These are phyloP conservation scores for Rhynchosporium secalis DNA, from an alignment of 2,329 filamentous ascomycete species.

Conservation along the genomic window DNA sequence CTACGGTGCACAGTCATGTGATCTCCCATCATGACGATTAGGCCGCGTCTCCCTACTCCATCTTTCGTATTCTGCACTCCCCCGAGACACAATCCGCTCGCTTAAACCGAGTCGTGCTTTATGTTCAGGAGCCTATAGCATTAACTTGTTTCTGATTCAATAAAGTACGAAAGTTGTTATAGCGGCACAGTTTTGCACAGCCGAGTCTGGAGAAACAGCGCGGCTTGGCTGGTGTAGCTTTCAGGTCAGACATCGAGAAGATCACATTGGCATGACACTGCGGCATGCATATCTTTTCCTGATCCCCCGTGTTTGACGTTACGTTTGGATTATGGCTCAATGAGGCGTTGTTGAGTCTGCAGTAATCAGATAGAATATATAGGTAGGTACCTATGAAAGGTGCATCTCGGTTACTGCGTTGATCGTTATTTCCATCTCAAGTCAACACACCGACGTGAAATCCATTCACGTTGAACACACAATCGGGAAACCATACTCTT, in stretches of 20 bases:
- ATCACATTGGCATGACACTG: slow-evolving; percentile 5
- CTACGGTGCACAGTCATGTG: neutral
- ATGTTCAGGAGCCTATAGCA: too few species aligned
- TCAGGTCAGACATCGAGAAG: neutral
- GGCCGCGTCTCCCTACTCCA: neutral
- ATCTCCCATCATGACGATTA: neutral
- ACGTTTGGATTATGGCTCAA: neutral
- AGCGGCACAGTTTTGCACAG: slow-evolving; percentile 6
- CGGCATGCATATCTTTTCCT: neutral
- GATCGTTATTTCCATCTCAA: too few species aligned
- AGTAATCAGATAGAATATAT: too few species aligned
- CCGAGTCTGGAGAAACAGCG: neutral
- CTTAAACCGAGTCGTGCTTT: neutral
- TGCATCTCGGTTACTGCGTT: too few species aligned
- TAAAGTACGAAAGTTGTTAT: neutral
- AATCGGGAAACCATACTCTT: neutral
- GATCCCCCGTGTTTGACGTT: neutral
- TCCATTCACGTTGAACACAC: neutral
- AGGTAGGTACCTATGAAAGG: too few species aligned
- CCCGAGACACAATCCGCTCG: neutral
- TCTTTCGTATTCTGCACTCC: neutral
- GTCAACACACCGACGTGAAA: too few species aligned
- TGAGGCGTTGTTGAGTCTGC: neutral
- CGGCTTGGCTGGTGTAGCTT: neutral
- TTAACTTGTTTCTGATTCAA: neutral